Base-by-base conservation (phyloP, 1,284 basidiomycete genomes). In the Cystobasidium pallidum region DNA sequence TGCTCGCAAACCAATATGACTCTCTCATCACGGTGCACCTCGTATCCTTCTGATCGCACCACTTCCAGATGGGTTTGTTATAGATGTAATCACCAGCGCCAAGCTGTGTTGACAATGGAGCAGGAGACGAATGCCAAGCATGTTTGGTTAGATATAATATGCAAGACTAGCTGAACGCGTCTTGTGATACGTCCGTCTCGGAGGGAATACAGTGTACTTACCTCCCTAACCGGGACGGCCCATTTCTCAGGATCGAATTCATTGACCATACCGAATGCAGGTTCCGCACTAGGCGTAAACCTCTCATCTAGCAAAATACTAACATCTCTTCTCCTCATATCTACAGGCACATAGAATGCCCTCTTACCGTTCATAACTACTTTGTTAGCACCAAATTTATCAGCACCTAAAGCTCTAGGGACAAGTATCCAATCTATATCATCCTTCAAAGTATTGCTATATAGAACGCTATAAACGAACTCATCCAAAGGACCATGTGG, bases 321-420 rank as follows among this genome's bases (percentile, higher is more conserved):
- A 11, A 70, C 26, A 34, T 70, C 67, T 24, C 58, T 61, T 17
- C 67, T 45, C 11, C 52, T 59, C 67, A 70, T 70, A 58, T 62
- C 67, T 6, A 0, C 11, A 45, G 67, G 67, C 7, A 70, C 67
- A 62, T 70, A 70, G n/a, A 61, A 70, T 11, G 41, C 41, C 30
- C 47, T 70, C 32, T 62, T 59, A 2, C 67, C 67, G 62, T 70
- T 55, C 13, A n/a, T 28, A 13, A 70, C 47, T 13, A 70, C 3
- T 55, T 70, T 70, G 24, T 70, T 70, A 24, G 21, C 39, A 19
- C 67, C 67, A 52, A 70, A 70, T 39, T 49, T 61, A 41, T 70
- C 67, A 24, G 57, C 58, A n/a, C 67, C 67, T 28, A 70, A 34
- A 3, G 28, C 24, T 24, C 67, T 55, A 34, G 57, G 57, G 19